Percentiles rank a stretch among this genome's conserved stretches.
Evolutionary conservation across 1,139 yeast species (phyloP).

Genomic region (Saccharomyces hybrid): DNA sequence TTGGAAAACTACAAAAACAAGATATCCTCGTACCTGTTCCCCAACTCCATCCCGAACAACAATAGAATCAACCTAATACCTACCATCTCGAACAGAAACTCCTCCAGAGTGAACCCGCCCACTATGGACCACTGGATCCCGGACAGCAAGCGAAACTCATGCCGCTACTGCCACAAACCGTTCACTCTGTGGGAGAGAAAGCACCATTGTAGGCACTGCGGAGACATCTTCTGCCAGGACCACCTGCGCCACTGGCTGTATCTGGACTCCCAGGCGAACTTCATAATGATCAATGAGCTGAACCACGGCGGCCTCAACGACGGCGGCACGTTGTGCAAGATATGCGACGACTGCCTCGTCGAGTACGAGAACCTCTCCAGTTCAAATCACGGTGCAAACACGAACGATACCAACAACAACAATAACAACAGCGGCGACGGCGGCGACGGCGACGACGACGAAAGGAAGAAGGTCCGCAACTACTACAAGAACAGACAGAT

Average conservation of each 20-base stretch:
- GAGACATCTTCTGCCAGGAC: slow-evolving; percentile 79
- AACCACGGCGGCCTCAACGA: slow-evolving; percentile 51
- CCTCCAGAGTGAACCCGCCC: slow-evolving; percentile 35
- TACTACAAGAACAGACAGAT: slow-evolving; percentile 1
- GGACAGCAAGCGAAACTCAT: slow-evolving; percentile 54
- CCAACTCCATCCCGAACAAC: slow-evolving; percentile 2
- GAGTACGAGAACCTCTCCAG: slow-evolving; percentile 51
- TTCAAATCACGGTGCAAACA: slow-evolving; percentile 21
- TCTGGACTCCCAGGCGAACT: slow-evolving; percentile 62
- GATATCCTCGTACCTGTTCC: slow-evolving; percentile 4
- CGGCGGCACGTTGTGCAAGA: slow-evolving; percentile 64
- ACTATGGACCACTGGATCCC: slow-evolving; percentile 72
- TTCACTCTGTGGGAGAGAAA: slow-evolving; percentile 76
- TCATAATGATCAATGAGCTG: slow-evolving; percentile 40
- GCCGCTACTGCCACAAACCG: slow-evolving; percentile 61
- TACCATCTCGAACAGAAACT: background rate
- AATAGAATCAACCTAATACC: slow-evolving; percentile 3
- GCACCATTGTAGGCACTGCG: slow-evolving; percentile 93
- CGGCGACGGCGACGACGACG: slow-evolving; percentile 5
- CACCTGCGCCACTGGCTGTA: slow-evolving; percentile 41
- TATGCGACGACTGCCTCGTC: slow-evolving; percentile 66
- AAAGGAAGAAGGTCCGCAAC: background rate
- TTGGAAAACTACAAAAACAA: slow-evolving; percentile 6
- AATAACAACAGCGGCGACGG: slow-evolving; percentile 7
- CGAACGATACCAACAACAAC: slow-evolving; percentile 15